Evolutionary conservation across 306 rosid species (phyloP).

Genomic region (Rubus parviflorus): DNA sequence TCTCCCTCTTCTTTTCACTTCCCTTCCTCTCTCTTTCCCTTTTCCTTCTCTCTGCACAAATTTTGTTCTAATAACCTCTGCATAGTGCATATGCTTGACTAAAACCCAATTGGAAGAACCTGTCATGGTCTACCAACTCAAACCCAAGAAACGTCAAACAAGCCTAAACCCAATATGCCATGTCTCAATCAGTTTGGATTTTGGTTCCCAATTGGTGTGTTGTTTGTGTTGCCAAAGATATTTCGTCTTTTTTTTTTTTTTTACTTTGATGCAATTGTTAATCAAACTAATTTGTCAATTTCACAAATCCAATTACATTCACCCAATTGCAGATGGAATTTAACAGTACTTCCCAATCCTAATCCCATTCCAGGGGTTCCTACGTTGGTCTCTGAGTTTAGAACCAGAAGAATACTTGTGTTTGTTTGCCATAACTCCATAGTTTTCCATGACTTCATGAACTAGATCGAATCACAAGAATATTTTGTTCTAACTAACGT

Average conservation of each 20-base stretch:
- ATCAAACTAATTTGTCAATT: slow-evolving; percentile 15
- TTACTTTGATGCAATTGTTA: slow-evolving; percentile 23
- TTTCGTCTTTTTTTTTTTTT: neutral
- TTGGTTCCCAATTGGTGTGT: slow-evolving; percentile 36
- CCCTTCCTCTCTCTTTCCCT: too few species aligned
- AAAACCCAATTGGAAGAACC: neutral
- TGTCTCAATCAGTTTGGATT: slow-evolving; percentile 43
- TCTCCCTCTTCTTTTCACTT: too few species aligned
- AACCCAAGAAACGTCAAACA: neutral
- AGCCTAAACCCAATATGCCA: neutral
- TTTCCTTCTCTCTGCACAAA: too few species aligned
- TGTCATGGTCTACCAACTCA: neutral
- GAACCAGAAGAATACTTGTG: slow-evolving; percentile 56
- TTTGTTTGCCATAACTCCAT: neutral
- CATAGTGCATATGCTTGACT: neutral
- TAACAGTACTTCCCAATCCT: slow-evolving; percentile 54
- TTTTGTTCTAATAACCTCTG: neutral
- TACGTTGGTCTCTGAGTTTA: slow-evolving; percentile 67
- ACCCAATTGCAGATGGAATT: neutral
- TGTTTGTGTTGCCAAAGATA: slow-evolving; percentile 34
- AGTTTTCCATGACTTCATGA: neutral
- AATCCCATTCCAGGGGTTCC: slow-evolving; percentile 71
- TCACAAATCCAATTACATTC: neutral
- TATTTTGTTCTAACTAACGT: too few species aligned
- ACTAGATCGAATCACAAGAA: neutral